Percentiles rank a stretch among this genome's conserved stretches.
Evolutionary conservation across 2,329 filamentous ascomycete species (phyloP).

Genomic region (Eutypa lata): DNA sequence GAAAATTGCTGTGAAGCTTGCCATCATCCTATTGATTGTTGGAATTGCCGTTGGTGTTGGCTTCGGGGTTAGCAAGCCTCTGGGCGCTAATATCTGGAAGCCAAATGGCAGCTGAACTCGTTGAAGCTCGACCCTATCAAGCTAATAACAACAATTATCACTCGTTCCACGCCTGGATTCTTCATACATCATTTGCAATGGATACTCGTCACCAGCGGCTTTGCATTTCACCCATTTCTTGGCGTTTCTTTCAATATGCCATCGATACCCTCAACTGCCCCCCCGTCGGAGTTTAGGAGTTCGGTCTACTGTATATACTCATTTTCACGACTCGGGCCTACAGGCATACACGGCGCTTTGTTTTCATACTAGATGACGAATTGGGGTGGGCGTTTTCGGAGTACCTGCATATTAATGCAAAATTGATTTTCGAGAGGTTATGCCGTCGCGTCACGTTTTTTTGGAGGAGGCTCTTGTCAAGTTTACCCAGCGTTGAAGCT

Average conservation of each 20-base stretch:
- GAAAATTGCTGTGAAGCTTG: conserved; percentile 52
- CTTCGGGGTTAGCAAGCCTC: conserved; percentile 58
- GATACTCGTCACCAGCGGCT: not conserved
- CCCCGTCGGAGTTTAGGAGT: not conserved
- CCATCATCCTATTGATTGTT: conserved; percentile 49
- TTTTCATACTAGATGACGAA: not conserved
- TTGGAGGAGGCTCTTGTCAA: not conserved
- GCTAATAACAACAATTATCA: not conserved
- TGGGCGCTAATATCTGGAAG: conserved; percentile 58
- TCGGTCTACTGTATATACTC: not conserved
- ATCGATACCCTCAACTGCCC: not conserved
- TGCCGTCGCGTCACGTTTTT: too few relatives aligned
- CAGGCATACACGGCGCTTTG: not conserved
- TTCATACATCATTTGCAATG: not conserved
- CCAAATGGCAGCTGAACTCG: conserved; percentile 24
- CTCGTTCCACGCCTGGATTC: not conserved
- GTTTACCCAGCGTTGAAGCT: not conserved
- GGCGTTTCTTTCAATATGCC: not conserved
- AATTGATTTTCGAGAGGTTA: too few relatives aligned
- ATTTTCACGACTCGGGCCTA: not conserved
- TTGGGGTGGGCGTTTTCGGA: not conserved
- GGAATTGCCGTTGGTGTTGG: conserved; percentile 54
- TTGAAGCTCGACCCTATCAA: not conserved
- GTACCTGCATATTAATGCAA: not conserved
- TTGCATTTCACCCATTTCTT: not conserved